phyloP scores from a whole-genome alignment of 345 rosid species.

The Orychophragmus violaceus region DNA sequence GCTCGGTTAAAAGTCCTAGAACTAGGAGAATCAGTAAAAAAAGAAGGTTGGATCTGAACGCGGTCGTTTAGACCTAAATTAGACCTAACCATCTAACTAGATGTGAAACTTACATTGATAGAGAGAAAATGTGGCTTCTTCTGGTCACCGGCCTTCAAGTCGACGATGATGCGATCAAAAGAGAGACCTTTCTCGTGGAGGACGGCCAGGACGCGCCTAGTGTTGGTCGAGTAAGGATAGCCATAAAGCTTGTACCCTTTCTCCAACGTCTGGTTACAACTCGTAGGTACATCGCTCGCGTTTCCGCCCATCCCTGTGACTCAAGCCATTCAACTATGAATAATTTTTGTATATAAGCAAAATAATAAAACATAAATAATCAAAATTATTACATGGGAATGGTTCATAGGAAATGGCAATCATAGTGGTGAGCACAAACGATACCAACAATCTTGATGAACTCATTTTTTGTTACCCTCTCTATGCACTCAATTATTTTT shows the following conservation, averaged over 20 bases:
- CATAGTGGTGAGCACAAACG: no score
- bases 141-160: constrained; percentile 11
- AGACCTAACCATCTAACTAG: not conserved
- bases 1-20: no score
- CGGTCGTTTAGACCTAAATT: not conserved
- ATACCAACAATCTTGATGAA: no score
- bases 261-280: no score
- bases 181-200: constrained; percentile 24
- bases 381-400: not conserved
- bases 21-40: not conserved
- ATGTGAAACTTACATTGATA: constrained; percentile 16
- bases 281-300: constrained; percentile 2
- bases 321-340: not conserved
- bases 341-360: not conserved
- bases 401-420: no score
- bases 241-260: no score
- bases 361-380: not conserved
- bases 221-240: constrained; percentile 12
- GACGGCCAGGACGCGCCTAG: constrained; percentile 31
- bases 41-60: not conserved
- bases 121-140: constrained; percentile 15
- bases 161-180: constrained; percentile 11
- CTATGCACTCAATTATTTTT: no score
- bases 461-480: no score
- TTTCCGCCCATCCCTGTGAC: not conserved